Base-by-base conservation (phyloP, 1,284 basidiomycete species). In the Trichosporon sp. region DNA sequence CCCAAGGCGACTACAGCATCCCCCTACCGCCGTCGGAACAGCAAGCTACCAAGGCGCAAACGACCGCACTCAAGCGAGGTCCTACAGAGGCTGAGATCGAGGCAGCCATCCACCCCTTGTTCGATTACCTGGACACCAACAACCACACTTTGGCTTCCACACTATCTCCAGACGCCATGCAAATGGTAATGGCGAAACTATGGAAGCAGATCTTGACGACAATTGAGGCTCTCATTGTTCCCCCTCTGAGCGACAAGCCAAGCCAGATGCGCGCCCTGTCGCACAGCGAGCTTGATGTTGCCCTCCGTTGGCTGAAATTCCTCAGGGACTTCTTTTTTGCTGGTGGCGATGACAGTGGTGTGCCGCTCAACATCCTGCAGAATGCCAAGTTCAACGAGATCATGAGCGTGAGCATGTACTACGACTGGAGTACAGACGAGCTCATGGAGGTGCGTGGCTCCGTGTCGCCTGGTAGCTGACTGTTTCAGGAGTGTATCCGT, bases 251-350 rank as follows among this genome's bases (percentile, higher is more conserved):
- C 6, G 93, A 96, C 68, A 83, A 87, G n/a, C 84, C 89, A 9
- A 93, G 92, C 61, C 89, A 91, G 63, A 91, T 98, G 92, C 88
- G 89, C 69, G 89, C 93, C 13, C 78, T 99, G 71, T 88, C 85
- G 34, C 95, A 96, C 73, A 94, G 95, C 81, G 95, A 98, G 81
- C 91, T 98, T 29, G 95, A 98, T 74, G 90, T 99, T 62, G 95
- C 95, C 10, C 94, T 98, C 83, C 96, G 95, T 76, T 99, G 96
- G 96, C 81, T 98, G 59, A 93, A 92, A 89, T 96, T 96, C 82
- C 76, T 99, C 74, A 85, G 90, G 61, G 92, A 95, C 78, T 99
- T 95, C 82, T 97, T 98, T 83, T 89, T 96, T 76, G 94, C 92
- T 10, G 90, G 88, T 37, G 96, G 96, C 7, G 91, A 96, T 77